Evolutionary conservation across 108 stramenopile genomes (phyloP), one percentile per base, ranked within the genome.

Genomic region (Discostella stelligeroides): DNA sequence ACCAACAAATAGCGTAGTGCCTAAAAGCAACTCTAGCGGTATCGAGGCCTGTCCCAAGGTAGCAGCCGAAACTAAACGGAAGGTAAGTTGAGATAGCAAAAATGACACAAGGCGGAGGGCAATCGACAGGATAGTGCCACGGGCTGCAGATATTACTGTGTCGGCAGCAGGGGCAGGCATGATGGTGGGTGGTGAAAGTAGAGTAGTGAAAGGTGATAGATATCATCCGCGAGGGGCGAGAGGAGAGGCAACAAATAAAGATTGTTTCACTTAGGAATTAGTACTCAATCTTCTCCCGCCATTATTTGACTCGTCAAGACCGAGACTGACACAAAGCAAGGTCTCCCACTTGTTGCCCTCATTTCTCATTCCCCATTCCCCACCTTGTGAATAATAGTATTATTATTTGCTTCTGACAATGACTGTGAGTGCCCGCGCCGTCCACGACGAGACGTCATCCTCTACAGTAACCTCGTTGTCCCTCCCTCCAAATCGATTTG

Each of bases 1-100:
- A 60, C 91, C 89, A 12, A 97, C 63, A 75, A 95, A 97, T 11
- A 95, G 72, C 5, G 85, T 68, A 12, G 89, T 91, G 1, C 88
- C 82, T 40, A 92, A 63, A 1, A 92, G 47, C 20, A 97, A 63
- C 62, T 97, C 96, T 57, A 97, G 63, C 37, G 83, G 86, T 50
- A 95, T 85, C 7, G 82, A 80, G 8, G 92, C 89, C 76, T 79
- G 82, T 11, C 96, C 96, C 41, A 95, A 60, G 6, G 85, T 63
- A 15, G 84, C 65, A 0, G 86, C 88, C 63, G 88, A 81, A 18
- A 84, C 80, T 48, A 84, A 76, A 18, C 94, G 90, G 13, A 92
- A 77, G 14, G 94, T 91, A 10, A 83, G 66, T 71, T 90, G 88
- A 0, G 90, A 87, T 47, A 90, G 77, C n/a, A 68, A 69, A 63